These are phyloP conservation scores for Pterocarpus santalinus DNA, from an alignment of 306 rosid species.

Conservation along the genomic window DNA sequence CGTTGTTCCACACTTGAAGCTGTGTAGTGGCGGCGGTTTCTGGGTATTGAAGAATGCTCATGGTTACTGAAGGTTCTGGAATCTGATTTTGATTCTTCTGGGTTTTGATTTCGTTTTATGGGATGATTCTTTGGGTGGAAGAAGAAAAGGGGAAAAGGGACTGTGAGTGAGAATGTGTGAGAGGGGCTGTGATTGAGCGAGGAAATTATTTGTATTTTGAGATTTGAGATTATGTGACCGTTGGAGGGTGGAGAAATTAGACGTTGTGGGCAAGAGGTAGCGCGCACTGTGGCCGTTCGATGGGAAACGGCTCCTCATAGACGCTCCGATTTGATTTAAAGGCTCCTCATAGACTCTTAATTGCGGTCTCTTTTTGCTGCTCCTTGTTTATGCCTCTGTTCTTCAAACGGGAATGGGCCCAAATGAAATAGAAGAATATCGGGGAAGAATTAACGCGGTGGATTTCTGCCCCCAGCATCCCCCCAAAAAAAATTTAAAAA, in stretches of 20 bases:
- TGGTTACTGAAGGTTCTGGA: constrained; percentile 9
- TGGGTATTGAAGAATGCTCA: constrained; percentile 30
- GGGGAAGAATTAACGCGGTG: too few species aligned
- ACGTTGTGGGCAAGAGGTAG: not conserved
- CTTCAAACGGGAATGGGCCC: too few species aligned
- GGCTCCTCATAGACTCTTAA: too few species aligned
- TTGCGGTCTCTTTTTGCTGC: too few species aligned
- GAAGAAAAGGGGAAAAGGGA: not conserved
- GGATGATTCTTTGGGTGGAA: not conserved
- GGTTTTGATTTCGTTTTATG: not conserved
- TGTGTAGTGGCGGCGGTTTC: constrained; percentile 1
- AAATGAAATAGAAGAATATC: too few species aligned
- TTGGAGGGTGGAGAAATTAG: constrained; percentile 5
- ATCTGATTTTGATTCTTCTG: constrained; percentile 44
- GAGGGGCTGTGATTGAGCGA: not conserved
- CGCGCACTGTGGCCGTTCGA: not conserved
- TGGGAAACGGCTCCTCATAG: constrained; percentile 3
- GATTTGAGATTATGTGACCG: not conserved
- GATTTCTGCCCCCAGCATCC: too few species aligned
- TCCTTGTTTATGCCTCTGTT: too few species aligned
- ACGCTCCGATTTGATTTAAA: not conserved
- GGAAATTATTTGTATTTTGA: constrained; percentile 27
- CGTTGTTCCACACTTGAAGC: constrained; percentile 51
- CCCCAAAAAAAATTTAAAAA: too few species aligned
- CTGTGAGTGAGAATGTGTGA: not conserved